These are phyloP conservation scores for Mycena filopes DNA, from an alignment of 768 basidiomycete species.

Conservation along the genomic window DNA sequence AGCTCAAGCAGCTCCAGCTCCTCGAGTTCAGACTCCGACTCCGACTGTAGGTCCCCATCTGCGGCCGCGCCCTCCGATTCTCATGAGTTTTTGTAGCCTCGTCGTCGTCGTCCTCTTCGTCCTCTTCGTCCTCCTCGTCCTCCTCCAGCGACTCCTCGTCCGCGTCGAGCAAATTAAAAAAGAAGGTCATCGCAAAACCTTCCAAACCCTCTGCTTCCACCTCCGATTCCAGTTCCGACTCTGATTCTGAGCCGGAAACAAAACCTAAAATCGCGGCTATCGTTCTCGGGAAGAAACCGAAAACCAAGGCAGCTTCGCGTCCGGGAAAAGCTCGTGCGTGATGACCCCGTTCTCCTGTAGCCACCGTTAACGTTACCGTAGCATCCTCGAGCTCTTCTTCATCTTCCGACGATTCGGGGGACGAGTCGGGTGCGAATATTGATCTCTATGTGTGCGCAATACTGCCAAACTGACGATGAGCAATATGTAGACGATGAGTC, in stretches of 20 bases:
- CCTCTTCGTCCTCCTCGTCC: slow-evolving; percentile 22
- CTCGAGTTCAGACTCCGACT: slow-evolving; percentile 37
- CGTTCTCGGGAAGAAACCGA: slow-evolving; percentile 23
- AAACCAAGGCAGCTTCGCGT: slow-evolving; percentile 10
- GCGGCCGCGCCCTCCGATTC: slow-evolving; percentile 11
- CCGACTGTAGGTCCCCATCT: slow-evolving; percentile 21
- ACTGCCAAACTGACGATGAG: slow-evolving; percentile 8
- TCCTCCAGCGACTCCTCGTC: slow-evolving; percentile 26
- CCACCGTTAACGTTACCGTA: background rate
- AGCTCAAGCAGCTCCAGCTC: slow-evolving; percentile 28
- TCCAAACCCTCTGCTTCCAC: slow-evolving; percentile 33
- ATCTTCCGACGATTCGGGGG: slow-evolving; percentile 43
- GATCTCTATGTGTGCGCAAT: slow-evolving; percentile 15
- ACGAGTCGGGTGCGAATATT: slow-evolving; percentile 42
- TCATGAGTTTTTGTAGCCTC: slow-evolving; percentile 16
- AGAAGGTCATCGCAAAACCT: slow-evolving; percentile 25
- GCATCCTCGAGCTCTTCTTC: slow-evolving; percentile 40
- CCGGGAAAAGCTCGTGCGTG: slow-evolving; percentile 13
- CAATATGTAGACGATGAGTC: slow-evolving; percentile 49
- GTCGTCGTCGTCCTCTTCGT: slow-evolving; percentile 19
- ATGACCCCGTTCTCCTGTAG: background rate
- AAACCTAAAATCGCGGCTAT: slow-evolving; percentile 21
- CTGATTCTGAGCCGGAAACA: slow-evolving; percentile 43
- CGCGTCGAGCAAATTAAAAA: slow-evolving; percentile 36
- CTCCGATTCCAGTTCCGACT: slow-evolving; percentile 40